phyloP scores from a whole-genome alignment of 208 protist genomes.

The Trichomonas vaginalis region DNA sequence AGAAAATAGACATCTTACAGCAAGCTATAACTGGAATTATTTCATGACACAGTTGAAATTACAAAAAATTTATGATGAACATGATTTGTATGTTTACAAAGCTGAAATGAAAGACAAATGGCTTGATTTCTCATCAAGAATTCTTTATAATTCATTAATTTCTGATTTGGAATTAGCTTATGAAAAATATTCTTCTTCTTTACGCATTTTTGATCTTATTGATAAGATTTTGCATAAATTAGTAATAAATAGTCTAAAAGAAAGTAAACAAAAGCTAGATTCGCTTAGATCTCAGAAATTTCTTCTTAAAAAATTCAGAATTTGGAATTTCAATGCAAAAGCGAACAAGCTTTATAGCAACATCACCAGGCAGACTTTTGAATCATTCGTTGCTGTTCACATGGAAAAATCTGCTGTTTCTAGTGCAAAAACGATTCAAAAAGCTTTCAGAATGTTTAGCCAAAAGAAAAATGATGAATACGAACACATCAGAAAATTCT shows the following conservation, averaged over 20 bases:
- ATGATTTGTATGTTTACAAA: not conserved
- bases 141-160: not conserved
- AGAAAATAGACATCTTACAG: not conserved
- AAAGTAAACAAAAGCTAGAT: not conserved
- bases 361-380: not conserved
- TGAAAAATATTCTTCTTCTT: not conserved
- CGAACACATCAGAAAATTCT: not conserved
- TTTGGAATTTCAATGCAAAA: not conserved
- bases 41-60: not conserved
- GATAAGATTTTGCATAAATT: not conserved
- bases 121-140: not conserved
- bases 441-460: not conserved
- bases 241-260: not conserved
- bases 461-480: not conserved
- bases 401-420: not conserved
- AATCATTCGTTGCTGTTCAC: not conserved
- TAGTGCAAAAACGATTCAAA: not conserved
- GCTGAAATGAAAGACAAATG: not conserved
- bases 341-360: not conserved
- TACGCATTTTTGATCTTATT: not conserved
- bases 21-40: not conserved
- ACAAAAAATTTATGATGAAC: not conserved
- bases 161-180: not conserved
- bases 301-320: not conserved
- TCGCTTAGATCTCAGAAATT: not conserved